These are phyloP conservation scores for Sugiyamaella paludigena DNA, from an alignment of 1,139 yeast genomes.

Conservation along the genomic window DNA sequence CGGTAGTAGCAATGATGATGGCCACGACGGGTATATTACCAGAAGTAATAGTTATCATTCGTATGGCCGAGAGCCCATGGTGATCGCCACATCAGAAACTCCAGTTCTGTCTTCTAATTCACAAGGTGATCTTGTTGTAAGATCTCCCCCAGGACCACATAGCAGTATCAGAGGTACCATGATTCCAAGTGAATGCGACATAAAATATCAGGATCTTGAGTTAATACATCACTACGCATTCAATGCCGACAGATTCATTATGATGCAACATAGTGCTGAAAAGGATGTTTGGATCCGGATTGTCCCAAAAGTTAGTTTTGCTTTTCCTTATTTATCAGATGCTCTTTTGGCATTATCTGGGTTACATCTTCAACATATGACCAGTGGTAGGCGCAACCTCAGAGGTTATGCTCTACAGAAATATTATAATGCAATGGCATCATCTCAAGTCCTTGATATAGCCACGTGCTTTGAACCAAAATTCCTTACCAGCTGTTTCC, in stretches of 20 bases:
- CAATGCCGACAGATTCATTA: conserved; percentile 16
- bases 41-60: too few species aligned
- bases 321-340: conserved; percentile 18
- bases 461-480: conserved; percentile 19
- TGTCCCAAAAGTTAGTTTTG: conserved; percentile 23
- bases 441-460: conserved; percentile 17
- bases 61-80: too few species aligned
- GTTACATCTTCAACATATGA: conserved; percentile 21
- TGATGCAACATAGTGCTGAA: conserved; percentile 15
- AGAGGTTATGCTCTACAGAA: conserved; percentile 21
- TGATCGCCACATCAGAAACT: too few species aligned
- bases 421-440: conserved; percentile 20
- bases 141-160: not conserved
- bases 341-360: conserved; percentile 24
- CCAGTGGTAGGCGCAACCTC: conserved; percentile 17
- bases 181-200: conserved; percentile 15
- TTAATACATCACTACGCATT: conserved; percentile 20
- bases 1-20: too few species aligned
- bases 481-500: conserved; percentile 23
- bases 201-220: conserved; percentile 18
- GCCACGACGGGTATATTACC: too few species aligned
- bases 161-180: conserved; percentile 11
- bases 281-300: conserved; percentile 19
- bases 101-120: not conserved
- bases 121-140: not conserved